Evolutionary conservation across 2,329 filamentous ascomycete genomes (phyloP).

Genomic region (Colletotrichum sublineola): DNA sequence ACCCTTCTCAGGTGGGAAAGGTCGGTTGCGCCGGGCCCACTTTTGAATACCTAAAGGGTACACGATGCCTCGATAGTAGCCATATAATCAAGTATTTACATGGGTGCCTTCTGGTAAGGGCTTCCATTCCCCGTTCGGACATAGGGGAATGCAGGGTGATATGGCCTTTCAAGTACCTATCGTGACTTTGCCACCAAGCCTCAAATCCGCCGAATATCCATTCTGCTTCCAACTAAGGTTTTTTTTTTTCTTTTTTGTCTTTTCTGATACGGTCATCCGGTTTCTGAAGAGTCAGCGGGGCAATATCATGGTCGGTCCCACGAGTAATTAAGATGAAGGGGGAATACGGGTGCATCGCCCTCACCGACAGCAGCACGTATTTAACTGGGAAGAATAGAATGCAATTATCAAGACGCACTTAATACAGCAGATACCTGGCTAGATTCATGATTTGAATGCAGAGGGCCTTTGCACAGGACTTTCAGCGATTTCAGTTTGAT

Average conservation of each 20-base stretch:
- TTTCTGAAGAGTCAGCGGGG: neutral
- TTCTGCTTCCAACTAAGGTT: neutral
- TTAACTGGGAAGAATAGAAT: neutral
- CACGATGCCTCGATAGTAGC: neutral
- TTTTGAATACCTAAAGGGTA: neutral
- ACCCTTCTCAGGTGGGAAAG: neutral
- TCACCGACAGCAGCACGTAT: neutral
- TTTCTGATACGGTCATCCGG: neutral
- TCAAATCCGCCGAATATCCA: neutral
- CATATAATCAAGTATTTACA: slow-evolving; percentile 12
- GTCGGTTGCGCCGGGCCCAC: slow-evolving; percentile 3
- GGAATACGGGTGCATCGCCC: neutral
- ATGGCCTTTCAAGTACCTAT: no score
- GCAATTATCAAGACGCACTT: neutral
- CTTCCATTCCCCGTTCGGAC: neutral
- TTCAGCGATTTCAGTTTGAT: neutral
- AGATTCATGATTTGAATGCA: neutral
- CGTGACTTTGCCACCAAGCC: neutral
- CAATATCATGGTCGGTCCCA: neutral
- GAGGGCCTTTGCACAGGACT: neutral
- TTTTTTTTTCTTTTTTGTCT: no score
- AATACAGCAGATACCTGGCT: neutral
- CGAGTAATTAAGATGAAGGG: slow-evolving; percentile 2
- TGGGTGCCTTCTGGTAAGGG: slow-evolving; percentile 12
- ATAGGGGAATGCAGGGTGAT: neutral